These are phyloP conservation scores for Fusarium pininemorale DNA, from an alignment of 2,329 filamentous ascomycete genomes.

Conservation along the genomic window DNA sequence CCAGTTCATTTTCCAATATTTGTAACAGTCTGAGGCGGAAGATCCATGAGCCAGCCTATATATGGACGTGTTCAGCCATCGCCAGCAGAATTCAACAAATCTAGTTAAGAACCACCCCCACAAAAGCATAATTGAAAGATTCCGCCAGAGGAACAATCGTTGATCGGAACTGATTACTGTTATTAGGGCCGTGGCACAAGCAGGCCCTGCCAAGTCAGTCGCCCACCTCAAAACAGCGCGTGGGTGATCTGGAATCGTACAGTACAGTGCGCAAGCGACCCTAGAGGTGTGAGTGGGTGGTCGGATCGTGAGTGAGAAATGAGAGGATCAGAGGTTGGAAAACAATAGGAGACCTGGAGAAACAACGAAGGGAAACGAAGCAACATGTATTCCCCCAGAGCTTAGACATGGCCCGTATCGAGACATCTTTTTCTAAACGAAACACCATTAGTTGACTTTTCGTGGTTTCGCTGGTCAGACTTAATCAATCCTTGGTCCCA, in stretches of 20 bases:
- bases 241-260: slow-evolving; percentile 40
- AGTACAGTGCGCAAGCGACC: slow-evolving; percentile 35
- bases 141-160: neutral
- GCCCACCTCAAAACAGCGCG: slow-evolving; percentile 28
- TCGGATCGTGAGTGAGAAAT: slow-evolving; percentile 35
- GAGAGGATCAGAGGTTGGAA: slow-evolving; percentile 19
- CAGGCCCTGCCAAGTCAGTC: slow-evolving; percentile 38
- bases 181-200: slow-evolving; percentile 33
- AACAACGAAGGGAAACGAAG: neutral
- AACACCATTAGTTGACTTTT: neutral
- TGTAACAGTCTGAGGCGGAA: neutral
- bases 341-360: neutral
- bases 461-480: slow-evolving; percentile 6
- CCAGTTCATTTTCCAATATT: neutral
- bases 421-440: neutral
- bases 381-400: neutral
- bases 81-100: neutral
- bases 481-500: slow-evolving; percentile 23
- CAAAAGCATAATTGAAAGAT: slow-evolving; percentile 3
- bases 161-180: slow-evolving; percentile 3
- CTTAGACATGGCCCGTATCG: neutral
- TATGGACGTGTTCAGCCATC: neutral
- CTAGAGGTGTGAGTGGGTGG: slow-evolving; percentile 24
- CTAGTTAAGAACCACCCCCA: neutral
- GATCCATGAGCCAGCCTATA: neutral